Base-by-base conservation (phyloP, 345 rosid species). In the Cardamine occulta region DNA sequence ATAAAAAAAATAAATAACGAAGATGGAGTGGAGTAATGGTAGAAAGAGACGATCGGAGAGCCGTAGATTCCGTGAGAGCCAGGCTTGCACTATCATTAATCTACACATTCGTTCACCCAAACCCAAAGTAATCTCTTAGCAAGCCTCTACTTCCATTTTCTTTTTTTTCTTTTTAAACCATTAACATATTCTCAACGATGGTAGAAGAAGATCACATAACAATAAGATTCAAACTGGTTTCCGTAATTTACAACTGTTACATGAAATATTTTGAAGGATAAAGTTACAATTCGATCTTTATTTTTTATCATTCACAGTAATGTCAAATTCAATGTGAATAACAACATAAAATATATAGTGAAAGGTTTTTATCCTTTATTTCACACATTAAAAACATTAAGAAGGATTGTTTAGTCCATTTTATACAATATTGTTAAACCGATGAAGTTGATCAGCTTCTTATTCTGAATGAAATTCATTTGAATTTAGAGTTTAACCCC, bases 11-110 rank as follows among this genome's bases (percentile, higher is more conserved):
- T 8, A 28, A 58, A 58, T 1, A 28, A 40, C 40, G 52, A 63
- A 55, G 54, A 77, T 77, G 73, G 68, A 72, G 77, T 77, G 68
- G 76, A 77, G 77, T 72, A 72, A 78, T 78, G 68, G 80, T 77
- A 60, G 80, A 55, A 53, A 80, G 75, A 78, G 71, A 49, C 35
- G 47, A 60, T 72, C 73, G 24, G 66, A 59, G 81, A 82, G 71
- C 82, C 81, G 82, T 79, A 68, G 85, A 84, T 73, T 82, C 85
- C 83, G 81, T 75, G 85, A 78, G 72, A 75, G 82, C 77, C 86
- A 83, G 84, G 70, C 91, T 85, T 87, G 84, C 87, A 81, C 80
- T 76, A 15, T 70, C 75, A 62, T 79, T 70, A 11, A 18, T 53
- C 51, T 28, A 62, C 66, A 71, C 61, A 13, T 53, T 34, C 40